These are phyloP conservation scores for Teunomyces panamensis DNA, from an alignment of 805 yeast species.

Conservation along the genomic window DNA sequence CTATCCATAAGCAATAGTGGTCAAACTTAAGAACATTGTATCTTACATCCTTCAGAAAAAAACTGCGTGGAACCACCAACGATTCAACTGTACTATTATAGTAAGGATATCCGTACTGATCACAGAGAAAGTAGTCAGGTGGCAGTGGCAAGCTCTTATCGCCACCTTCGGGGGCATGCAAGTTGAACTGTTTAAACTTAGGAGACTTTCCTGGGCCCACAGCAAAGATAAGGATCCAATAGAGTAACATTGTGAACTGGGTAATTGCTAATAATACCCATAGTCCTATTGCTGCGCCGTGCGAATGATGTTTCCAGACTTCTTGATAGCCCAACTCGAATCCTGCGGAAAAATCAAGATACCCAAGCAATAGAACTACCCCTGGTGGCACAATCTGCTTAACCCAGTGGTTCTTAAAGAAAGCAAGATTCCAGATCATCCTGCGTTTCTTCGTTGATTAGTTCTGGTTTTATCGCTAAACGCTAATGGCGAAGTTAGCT, in stretches of 20 bases:
- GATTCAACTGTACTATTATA: slow-evolving; percentile 72
- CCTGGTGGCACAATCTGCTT: slow-evolving; percentile 25
- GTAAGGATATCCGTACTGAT: slow-evolving; percentile 66
- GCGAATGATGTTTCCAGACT: slow-evolving; percentile 26
- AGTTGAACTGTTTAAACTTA: slow-evolving; percentile 24
- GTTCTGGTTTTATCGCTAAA: too few species aligned
- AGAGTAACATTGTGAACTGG: slow-evolving; percentile 20
- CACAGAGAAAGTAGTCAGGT: slow-evolving; percentile 66
- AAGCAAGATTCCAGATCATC: slow-evolving; percentile 10
- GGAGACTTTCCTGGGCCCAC: slow-evolving; percentile 60
- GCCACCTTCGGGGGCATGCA: slow-evolving; percentile 6
- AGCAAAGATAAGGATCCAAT: slow-evolving; percentile 45
- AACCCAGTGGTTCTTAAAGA: slow-evolving; percentile 9
- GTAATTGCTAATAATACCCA: slow-evolving; percentile 31
- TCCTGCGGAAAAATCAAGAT: slow-evolving; percentile 42
- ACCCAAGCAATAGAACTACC: slow-evolving; percentile 31
- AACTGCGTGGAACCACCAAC: slow-evolving; percentile 64
- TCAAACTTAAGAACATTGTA: slow-evolving; percentile 74
- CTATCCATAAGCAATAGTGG: slow-evolving; percentile 81
- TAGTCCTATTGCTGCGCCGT: slow-evolving; percentile 32
- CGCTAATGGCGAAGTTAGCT: too few species aligned
- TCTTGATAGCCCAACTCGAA: slow-evolving; percentile 45
- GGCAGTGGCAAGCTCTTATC: slow-evolving; percentile 28
- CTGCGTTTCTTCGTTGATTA: background rate
- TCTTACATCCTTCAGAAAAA: slow-evolving; percentile 58